A percentile compares a stretch with the other conserved stretches of the same genome.
These are phyloP conservation scores for Debaryomyces coudertii DNA, from an alignment of 1,139 yeast genomes.

Conservation along the genomic window DNA sequence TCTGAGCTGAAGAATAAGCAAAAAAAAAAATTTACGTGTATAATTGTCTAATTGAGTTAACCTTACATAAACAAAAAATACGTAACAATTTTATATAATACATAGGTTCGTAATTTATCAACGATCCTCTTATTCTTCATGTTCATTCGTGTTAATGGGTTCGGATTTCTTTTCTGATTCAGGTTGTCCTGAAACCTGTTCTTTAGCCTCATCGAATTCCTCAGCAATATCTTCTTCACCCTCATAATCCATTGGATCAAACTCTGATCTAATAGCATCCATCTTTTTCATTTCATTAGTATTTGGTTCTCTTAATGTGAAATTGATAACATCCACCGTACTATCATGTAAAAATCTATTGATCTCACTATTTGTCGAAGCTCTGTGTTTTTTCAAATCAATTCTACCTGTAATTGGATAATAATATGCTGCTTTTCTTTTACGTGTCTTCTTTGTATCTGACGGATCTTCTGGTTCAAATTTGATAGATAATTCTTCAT, in stretches of 20 bases:
- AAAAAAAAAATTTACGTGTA: conserved; percentile 22
- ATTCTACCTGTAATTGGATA: conserved; percentile 79
- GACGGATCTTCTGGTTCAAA: conserved; percentile 61
- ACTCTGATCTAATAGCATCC: conserved; percentile 69
- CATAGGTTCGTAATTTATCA: conserved; percentile 10
- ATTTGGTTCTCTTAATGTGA: conserved; percentile 71
- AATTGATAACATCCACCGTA: conserved; percentile 57
- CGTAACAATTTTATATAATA: conserved; percentile 5
- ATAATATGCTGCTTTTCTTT: conserved; percentile 66
- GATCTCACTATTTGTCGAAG: conserved; percentile 47
- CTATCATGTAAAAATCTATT: conserved; percentile 54
- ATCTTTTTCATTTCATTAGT: conserved; percentile 68
- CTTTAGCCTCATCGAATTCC: conserved; percentile 10
- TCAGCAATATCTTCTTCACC: conserved; percentile 17
- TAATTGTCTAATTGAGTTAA: conserved; percentile 19
- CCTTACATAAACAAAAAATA: not conserved
- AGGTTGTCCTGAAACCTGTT: conserved; percentile 1
- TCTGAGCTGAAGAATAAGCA: conserved; percentile 15
- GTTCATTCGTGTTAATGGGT: not conserved
- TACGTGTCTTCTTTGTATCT: conserved; percentile 32
- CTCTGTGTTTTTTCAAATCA: conserved; percentile 83
- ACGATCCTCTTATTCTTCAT: conserved; percentile 10
- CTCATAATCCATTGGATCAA: conserved; percentile 60
- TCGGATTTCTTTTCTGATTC: conserved; percentile 7
- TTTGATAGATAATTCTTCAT: conserved; percentile 49